Evolutionary conservation across 2,329 filamentous ascomycete species (phyloP).

Genomic region (Trichoderma cornu-damae): DNA sequence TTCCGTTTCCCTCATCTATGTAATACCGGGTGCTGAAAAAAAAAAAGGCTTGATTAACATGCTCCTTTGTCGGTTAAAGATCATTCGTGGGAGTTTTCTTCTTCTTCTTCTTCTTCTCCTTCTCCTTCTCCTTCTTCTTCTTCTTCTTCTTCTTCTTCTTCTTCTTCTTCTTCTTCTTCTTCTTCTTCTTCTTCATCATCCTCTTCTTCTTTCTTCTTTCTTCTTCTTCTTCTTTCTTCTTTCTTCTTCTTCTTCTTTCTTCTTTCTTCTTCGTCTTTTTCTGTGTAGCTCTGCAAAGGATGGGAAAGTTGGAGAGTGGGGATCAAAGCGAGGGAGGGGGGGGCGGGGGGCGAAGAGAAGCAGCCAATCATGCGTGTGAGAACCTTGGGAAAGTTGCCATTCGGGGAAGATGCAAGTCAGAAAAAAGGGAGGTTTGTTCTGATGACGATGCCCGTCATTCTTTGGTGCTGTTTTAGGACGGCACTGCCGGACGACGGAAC

Average conservation of each 20-base stretch:
- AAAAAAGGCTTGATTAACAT: no score
- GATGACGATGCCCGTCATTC: slow-evolving; percentile 17
- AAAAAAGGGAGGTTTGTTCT: slow-evolving; percentile 11
- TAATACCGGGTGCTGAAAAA: no score
- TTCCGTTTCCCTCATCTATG: no score
- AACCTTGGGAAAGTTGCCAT: slow-evolving; percentile 16
- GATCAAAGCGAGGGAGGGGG: neutral
- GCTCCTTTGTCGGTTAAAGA: no score
- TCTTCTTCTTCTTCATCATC: no score
- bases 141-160: no score
- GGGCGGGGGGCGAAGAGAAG: neutral
- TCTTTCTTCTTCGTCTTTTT: neutral
- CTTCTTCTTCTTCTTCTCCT: no score
- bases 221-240: no score
- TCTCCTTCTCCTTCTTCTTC: no score
- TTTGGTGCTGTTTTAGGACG: slow-evolving; percentile 13
- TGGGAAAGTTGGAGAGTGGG: neutral
- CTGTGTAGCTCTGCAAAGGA: neutral
- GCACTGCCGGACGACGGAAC: slow-evolving; percentile 6
- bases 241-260: neutral
- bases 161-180: no score
- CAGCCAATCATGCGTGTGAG: slow-evolving; percentile 10
- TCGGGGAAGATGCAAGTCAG: slow-evolving; percentile 15
- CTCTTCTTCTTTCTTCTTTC: no score
- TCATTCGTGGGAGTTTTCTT: no score